Evolutionary conservation across 345 rosid species (phyloP).

Genomic region (Ailanthus altissimus): DNA sequence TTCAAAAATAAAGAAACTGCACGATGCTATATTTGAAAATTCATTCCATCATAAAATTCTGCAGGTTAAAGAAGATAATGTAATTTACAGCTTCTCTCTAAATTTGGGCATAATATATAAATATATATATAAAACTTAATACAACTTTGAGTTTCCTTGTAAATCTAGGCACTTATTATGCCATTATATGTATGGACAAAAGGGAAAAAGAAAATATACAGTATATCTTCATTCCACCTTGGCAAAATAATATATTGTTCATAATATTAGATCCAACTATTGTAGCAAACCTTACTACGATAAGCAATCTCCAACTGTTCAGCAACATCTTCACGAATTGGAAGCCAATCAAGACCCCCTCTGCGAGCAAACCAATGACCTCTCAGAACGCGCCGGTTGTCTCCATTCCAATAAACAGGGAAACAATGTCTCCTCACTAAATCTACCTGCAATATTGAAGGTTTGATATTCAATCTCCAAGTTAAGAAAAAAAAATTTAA

Average conservation of each 20-base stretch:
- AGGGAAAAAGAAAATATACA: neutral
- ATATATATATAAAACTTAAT: neutral
- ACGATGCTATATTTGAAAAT: neutral
- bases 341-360: conserved; percentile 95
- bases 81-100: neutral
- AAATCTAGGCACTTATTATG: neutral
- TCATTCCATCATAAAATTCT: neutral
- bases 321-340: conserved; percentile 86
- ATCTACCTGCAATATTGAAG: conserved; percentile 67
- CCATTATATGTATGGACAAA: neutral
- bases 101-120: neutral
- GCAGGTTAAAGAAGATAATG: neutral
- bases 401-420: conserved; percentile 97
- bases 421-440: conserved; percentile 77
- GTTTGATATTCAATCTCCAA: conserved; percentile 23
- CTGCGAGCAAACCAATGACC: conserved; percentile 98
- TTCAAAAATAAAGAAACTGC: neutral
- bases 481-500: neutral
- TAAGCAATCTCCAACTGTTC: conserved; percentile 92
- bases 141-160: neutral
- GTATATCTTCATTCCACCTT: neutral
- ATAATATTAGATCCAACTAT: conserved; percentile 1
- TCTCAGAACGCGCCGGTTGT: conserved; percentile 90
- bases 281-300: conserved; percentile 57
- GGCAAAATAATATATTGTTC: neutral